Conservation (phyloP, 441 rosid genomes). For the Breynia disticha region DNA sequence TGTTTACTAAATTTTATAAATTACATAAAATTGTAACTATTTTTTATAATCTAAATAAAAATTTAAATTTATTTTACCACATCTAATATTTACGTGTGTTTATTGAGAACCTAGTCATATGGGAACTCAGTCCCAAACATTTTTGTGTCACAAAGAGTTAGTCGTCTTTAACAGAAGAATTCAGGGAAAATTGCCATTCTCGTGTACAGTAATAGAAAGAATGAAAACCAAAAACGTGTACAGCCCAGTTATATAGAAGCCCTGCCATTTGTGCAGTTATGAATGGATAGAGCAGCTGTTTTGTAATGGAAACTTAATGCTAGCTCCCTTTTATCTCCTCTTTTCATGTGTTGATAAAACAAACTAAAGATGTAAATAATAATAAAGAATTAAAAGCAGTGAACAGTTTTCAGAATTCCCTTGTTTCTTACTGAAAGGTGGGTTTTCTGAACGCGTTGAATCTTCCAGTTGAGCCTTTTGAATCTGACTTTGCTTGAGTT, state of each 20-base stretch:
- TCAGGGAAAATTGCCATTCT: too few relatives aligned
- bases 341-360: not conserved
- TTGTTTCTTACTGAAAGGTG: constrained; percentile 22
- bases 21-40: too few relatives aligned
- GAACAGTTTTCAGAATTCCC: not conserved
- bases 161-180: too few relatives aligned
- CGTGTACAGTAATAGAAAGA: too few relatives aligned
- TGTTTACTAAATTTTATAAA: too few relatives aligned
- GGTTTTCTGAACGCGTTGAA: constrained; percentile 26
- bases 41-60: too few relatives aligned
- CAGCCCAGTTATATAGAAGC: not conserved
- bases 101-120: too few relatives aligned
- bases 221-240: not conserved
- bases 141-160: too few relatives aligned
- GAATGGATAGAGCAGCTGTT: not conserved
- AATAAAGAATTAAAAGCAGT: not conserved
- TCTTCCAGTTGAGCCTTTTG: constrained; percentile 14
- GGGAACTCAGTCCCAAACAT: too few relatives aligned
- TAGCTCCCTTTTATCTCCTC: constrained; percentile 1
- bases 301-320: not conserved
- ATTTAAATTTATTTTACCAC: too few relatives aligned
- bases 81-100: too few relatives aligned
- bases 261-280: not conserved
- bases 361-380: not conserved
- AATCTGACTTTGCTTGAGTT: constrained; percentile 27